Base-by-base conservation (phyloP, 2,329 filamentous ascomycete species). In the Tolypocladium tundrense region DNA sequence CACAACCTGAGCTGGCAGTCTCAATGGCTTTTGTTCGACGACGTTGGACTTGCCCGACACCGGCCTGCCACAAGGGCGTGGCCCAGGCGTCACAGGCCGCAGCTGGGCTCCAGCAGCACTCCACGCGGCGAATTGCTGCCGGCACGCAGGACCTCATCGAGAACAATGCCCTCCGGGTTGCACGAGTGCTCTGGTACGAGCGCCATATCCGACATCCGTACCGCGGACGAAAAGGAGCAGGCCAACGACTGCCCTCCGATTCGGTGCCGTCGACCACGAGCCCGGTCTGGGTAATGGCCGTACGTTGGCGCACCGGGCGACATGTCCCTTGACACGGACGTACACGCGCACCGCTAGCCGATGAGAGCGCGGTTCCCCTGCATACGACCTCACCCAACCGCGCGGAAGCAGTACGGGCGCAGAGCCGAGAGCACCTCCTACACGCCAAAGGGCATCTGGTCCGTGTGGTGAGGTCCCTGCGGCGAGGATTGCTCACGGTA, bases 11-110 rank as follows among this genome's bases (percentile, higher is more conserved):
- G 73, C 52, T 88, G 85, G 85, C 68, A 73, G 45, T 81, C 80
- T 88, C 53, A 82, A 88, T 62, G 84, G 78, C 58, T 84, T 84
- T 64, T 83, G 53, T 88, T 87, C 60, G 86, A 88, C 67, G 84
- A 88, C 64, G 67, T 76, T 51, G 85, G 86, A 0, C 71, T 84
- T 1, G 59, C 65, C 4, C 67, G 77, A 75, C 6, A 68, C 68
- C 1, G 77, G 80, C 16, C 69, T 86, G 2, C 82, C 81, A 1
- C 64, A 70, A 11, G 69, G 73, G 54, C 40, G 63, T 68, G 19
- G 63, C 74, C 7, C 59, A 64, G 10, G 60, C 62, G 16, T 42
- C 61, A 2, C 57, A 61, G 9, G 62, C 63, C 56, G 65, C 67
- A 11, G 67, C 67, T 31, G 70, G 72, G 48, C 27, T 31, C 73